Percentiles rank a stretch among this genome's conserved stretches.
Evolutionary conservation across 805 yeast genomes (phyloP).

Genomic region (Hanseniaspora meyeri): DNA sequence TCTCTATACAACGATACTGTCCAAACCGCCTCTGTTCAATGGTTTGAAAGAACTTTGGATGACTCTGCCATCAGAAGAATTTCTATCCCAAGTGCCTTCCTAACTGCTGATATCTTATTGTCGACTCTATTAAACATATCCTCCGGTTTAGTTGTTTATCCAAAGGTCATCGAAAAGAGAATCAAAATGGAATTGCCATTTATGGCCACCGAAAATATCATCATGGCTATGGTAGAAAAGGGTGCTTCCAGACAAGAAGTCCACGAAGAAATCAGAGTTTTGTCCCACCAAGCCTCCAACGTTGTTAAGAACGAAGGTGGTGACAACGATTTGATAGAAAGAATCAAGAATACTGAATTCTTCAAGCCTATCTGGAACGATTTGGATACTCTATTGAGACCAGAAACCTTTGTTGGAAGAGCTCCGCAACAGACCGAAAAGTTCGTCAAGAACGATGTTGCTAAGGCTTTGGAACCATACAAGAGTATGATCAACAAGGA

Average conservation of each 20-base stretch:
- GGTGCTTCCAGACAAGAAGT: conserved; percentile 98
- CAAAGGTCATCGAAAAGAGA: conserved; percentile 96
- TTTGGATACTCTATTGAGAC: conserved; percentile 70
- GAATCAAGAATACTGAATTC: conserved; percentile 64
- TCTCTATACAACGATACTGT: conserved; percentile 85
- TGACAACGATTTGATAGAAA: conserved; percentile 89
- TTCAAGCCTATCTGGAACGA: conserved; percentile 83
- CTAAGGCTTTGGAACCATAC: conserved; percentile 64
- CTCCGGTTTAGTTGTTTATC: conserved; percentile 92
- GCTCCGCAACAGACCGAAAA: conserved; percentile 97
- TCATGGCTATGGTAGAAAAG: conserved; percentile 98
- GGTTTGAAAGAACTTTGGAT: conserved; percentile 98
- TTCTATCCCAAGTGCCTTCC: conserved; percentile 88
- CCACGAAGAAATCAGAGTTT: conserved; percentile 92
- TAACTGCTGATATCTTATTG: conserved; percentile 86
- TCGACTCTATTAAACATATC: conserved; percentile 84
- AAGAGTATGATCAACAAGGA: conserved; percentile 46
- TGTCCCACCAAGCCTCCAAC: conserved; percentile 93
- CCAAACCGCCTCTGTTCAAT: conserved; percentile 94
- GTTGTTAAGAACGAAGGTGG: conserved; percentile 98
- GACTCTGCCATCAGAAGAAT: conserved; percentile 97
- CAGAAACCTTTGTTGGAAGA: conserved; percentile 91
- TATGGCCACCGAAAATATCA: conserved; percentile 98
- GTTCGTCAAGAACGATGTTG: conserved; percentile 75
- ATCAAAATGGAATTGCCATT: conserved; percentile 89